Base-by-base conservation (phyloP, 2,329 filamentous ascomycete genomes). In the Pestalotiopsis sp. region DNA sequence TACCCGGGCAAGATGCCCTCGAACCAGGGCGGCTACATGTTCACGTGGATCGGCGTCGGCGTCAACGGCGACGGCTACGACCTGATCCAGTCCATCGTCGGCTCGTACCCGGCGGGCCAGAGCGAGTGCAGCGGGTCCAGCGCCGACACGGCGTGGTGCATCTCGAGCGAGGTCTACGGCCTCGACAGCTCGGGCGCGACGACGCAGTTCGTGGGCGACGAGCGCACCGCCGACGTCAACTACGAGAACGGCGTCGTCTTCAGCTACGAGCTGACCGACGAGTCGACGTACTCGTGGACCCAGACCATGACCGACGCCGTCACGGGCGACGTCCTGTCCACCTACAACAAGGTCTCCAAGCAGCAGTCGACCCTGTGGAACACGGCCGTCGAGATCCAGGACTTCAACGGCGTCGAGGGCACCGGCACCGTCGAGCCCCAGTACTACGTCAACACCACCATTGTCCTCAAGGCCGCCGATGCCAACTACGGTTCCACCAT, bases 221-320 rank as follows among this genome's bases (percentile, higher is more conserved):
- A 56, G 26, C 52, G 40, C 13, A 65, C 63, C 13, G 63, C 63
- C 63, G 63, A 65, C 44, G 63, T 39, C 40, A 65, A 65, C 63
- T 65, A 65, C 48, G 63, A 65, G 44, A 65, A 65, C 63, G 63
- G 63, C 40, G 35, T 65, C 30, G 26, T 65, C 20, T 57, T 65
- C 63, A 57, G 56, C 63, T 65, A 65, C 63, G 35, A 44, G 14
- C 63, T 65, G 20, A 65, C 48, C 14, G 63, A 65, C 48, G 56
- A 11, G 40, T 55, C 40, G 24, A 57, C 44, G 22, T 65, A 65
- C 48, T 57, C 48, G 40, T 65, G 63, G 63, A 55, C 48, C 44
- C 63, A 65, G 48, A 65, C 63, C 63, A 65, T 65, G 63, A 65
- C 40, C 20, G 63, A 65, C 52, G 63, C 63, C 48, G 63, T 57